Base-by-base conservation (phyloP, 805 yeast genomes). In the Maudiozyma barnettii region DNA sequence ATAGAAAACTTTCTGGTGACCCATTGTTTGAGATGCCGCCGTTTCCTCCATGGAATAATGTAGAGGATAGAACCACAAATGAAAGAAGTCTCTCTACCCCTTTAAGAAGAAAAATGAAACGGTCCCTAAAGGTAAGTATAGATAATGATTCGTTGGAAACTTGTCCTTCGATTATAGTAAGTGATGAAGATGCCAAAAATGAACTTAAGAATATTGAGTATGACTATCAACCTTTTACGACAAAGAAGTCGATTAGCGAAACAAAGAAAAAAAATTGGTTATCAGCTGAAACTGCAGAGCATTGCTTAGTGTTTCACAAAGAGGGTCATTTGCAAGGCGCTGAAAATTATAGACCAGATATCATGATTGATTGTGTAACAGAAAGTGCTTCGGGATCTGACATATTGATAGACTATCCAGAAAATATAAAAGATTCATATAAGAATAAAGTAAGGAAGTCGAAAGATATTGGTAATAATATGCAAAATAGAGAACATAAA, bases 11-110 rank as follows among this genome's bases (percentile, higher is more conserved):
- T 10, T 6, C 12, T n/a, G 30, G 20, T 4, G 20, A 45, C 22
- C 47, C 47, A n/a, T 13, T 21, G 14, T 58, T 58, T 38, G 61
- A 60, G 37, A 43, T 60, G 20, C 63, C 62, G 12, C 50, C 61
- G 12, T 47, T 60, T 16, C 62, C 64, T 18, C 59, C 62, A n/a
- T 60, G 64, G 64, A 51, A 51, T 36, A 53, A 62, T 14, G 56
- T 60, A 20, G 46, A 46, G 31, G 49, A 52, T 29, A 52, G 55
- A 29, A 42, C 42, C 4, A 41, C 36, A 5, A 41, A 47, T 21
- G 47, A 45, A 3, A 43, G 44, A 36, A 48, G 49, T 38, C 45
- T 50, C n/a, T 47, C 52, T 9, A 60, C 64, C 12, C 64, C 64
- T 19, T 36, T 54, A 29, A 45, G 54, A 40, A 50, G 55, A 41